These are phyloP conservation scores for Aspergillus japonicus DNA, from an alignment of 2,329 filamentous ascomycete species.

Conservation along the genomic window DNA sequence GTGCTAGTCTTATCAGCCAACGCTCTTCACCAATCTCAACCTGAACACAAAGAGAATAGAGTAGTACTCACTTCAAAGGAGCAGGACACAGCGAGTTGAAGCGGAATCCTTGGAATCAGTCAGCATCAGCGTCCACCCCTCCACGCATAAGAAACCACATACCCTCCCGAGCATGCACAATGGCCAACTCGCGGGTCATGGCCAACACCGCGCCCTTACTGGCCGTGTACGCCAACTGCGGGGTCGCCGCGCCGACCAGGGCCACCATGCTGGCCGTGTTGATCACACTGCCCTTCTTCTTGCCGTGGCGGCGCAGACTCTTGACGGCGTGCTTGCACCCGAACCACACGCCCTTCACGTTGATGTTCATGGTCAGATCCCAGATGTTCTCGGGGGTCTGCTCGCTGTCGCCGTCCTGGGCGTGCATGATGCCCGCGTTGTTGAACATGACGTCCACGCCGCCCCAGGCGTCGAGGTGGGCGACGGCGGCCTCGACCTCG, in stretches of 20 bases:
- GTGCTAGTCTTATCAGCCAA: constrained; percentile 53
- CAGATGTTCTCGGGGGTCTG: constrained; percentile 87
- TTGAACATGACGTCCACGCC: constrained; percentile 93
- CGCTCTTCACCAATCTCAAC: neutral
- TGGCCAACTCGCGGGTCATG: constrained; percentile 84
- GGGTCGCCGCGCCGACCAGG: constrained; percentile 80
- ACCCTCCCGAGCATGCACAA: constrained; percentile 79
- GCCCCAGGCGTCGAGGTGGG: constrained; percentile 76
- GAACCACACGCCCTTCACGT: constrained; percentile 98
- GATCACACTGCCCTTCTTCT: constrained; percentile 78
- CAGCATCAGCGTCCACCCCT: neutral
- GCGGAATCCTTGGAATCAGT: constrained; percentile 56
- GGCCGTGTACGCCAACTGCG: constrained; percentile 88
- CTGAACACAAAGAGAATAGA: neutral
- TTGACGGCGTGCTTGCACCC: constrained; percentile 89
- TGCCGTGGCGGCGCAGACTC: constrained; percentile 74
- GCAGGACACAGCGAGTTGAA: constrained; percentile 92
- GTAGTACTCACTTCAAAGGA: constrained; percentile 70
- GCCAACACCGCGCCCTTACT: constrained; percentile 91
- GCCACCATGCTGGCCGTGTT: constrained; percentile 91
- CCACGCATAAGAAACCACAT: neutral
- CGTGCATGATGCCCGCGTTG: constrained; percentile 97
- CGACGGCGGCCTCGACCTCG: constrained; percentile 72
- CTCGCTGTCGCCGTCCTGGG: constrained; percentile 73
- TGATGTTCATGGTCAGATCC: constrained; percentile 91